Evolutionary conservation across 225 moss, liverwort and hornwort species (phyloP), one percentile per base, ranked within the genome.

Genomic region (Rhytidiadelphus loreus): DNA sequence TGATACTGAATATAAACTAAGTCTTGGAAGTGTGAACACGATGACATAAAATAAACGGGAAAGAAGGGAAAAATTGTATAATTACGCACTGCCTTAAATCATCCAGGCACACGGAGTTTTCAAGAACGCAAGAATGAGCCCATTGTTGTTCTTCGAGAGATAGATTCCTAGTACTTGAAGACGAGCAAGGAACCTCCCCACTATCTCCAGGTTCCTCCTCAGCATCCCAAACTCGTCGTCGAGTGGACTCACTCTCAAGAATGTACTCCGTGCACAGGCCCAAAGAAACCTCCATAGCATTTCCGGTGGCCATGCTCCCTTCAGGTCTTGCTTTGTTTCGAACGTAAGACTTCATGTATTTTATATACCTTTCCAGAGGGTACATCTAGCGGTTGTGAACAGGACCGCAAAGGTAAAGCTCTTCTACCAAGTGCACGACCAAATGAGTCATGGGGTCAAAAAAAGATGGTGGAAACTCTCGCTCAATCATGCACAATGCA

Each of bases 401-500:
- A 0, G 15, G 25, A 3, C 43, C 26, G 3, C 41, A 70, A 1
- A 70, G 5, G 2, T 25, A 25, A 0, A 70, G 7, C 5, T 70
- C 26, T 5, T 70, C 70, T 0, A 70, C 25, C 15, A 70, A 70
- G 5, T 41, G 43, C 0, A 70, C 70, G 5, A 14, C 0, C 25
- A 26, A 70, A 7, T 70, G 70, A 8, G 26, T 70, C 41, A 41
- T 70, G 15, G 43, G 25, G 5, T 70, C 70, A 70, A 70, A 70
- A 15, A 70, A 70, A 0, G 41, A 41, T 0, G 15, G 70, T 0
- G 70, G 41, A 4, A 70, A 70, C 1, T 70, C 41, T 0, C 3
- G 0, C 15, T 70, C 43, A 0, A 70, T 0, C 8, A 43, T 25
- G 1, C 70, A 70, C 3, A 41, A 1, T 0, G 43, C 1, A 0